A percentile compares a stretch with the other conserved stretches of the same genome.
Evolutionary conservation across 768 basidiomycete species (phyloP).

Genomic region (Cyclocybe cylindracea): DNA sequence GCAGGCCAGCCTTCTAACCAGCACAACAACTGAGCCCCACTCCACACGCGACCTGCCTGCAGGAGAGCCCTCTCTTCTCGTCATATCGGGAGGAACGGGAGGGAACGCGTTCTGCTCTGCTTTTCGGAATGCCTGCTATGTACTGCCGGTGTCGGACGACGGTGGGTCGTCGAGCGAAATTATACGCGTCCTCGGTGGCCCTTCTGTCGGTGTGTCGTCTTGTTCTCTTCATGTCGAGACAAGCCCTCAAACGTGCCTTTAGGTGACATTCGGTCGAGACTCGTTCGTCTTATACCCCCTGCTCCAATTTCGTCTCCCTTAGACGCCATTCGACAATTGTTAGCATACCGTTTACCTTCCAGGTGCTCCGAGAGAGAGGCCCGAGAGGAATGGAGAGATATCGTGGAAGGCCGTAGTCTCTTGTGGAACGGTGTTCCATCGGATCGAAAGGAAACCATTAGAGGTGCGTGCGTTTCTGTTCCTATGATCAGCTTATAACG

Average conservation of each 20-base stretch:
- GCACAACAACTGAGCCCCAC: background rate
- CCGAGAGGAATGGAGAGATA: conserved; percentile 88
- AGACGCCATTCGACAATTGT: conserved; percentile 71
- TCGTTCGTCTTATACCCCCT: conserved; percentile 83
- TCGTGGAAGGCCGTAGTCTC: conserved; percentile 82
- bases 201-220: conserved; percentile 65
- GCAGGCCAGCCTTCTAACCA: conserved; percentile 1
- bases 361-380: conserved; percentile 71
- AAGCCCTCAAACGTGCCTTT: background rate
- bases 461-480: conserved; percentile 51
- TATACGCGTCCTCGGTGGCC: conserved; percentile 85
- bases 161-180: conserved; percentile 96
- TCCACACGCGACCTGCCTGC: conserved; percentile 9
- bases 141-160: conserved; percentile 93
- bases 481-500: background rate
- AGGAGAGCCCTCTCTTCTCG: conserved; percentile 52
- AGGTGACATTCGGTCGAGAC: conserved; percentile 89
- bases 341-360: conserved; percentile 79
- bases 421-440: conserved; percentile 87
- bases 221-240: background rate
- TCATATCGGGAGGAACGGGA: conserved; percentile 94
- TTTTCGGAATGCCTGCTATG: conserved; percentile 77
- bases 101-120: conserved; percentile 90
- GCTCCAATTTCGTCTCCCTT: conserved; percentile 60
- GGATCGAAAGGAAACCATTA: conserved; percentile 89